Percentiles rank a stretch among this genome's conserved stretches.
phyloP scores from a whole-genome alignment of 208 protist genomes.

The Zelonia costaricensis region DNA sequence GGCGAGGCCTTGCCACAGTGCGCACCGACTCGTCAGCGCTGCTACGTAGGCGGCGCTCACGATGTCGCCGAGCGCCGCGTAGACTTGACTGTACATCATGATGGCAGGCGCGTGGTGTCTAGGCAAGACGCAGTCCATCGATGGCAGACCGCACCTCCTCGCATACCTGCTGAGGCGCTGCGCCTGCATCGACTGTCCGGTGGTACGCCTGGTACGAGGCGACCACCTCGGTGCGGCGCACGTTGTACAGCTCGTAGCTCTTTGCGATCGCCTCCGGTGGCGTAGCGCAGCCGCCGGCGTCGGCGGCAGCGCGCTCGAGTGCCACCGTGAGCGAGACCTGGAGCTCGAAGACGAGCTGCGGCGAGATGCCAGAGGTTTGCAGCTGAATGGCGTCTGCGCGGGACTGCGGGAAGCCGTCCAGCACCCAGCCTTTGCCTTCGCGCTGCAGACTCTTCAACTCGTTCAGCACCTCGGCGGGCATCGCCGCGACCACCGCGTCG shows the following conservation, averaged over 20 bases:
- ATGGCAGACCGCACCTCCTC: constrained; percentile 6
- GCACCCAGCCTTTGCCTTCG: constrained; percentile 66
- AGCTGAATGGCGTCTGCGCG: constrained; percentile 79
- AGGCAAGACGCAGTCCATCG: constrained; percentile 6
- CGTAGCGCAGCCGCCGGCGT: neutral
- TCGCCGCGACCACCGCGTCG: constrained; percentile 44
- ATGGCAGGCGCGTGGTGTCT: too few relatives aligned
- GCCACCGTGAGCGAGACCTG: constrained; percentile 46
- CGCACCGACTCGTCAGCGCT: too few relatives aligned
- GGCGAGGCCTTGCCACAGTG: too few relatives aligned
- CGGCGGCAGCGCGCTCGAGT: constrained; percentile 21
- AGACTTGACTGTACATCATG: too few relatives aligned
- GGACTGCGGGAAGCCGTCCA: constrained; percentile 81
- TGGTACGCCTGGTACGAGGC: constrained; percentile 18
- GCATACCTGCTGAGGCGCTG: neutral
- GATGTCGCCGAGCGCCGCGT: too few relatives aligned
- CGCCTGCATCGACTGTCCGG: constrained; percentile 6
- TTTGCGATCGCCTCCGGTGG: constrained; percentile 3
- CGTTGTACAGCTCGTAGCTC: constrained; percentile 18
- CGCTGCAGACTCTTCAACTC: constrained; percentile 39
- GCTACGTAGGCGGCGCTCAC: too few relatives aligned
- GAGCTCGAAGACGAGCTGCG: constrained; percentile 68
- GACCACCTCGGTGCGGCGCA: constrained; percentile 17
- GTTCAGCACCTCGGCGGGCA: constrained; percentile 49
- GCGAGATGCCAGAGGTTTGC: constrained; percentile 65